Evolutionary conservation across 129 eudicot species (phyloP).

Genomic region (Silybum marianum): DNA sequence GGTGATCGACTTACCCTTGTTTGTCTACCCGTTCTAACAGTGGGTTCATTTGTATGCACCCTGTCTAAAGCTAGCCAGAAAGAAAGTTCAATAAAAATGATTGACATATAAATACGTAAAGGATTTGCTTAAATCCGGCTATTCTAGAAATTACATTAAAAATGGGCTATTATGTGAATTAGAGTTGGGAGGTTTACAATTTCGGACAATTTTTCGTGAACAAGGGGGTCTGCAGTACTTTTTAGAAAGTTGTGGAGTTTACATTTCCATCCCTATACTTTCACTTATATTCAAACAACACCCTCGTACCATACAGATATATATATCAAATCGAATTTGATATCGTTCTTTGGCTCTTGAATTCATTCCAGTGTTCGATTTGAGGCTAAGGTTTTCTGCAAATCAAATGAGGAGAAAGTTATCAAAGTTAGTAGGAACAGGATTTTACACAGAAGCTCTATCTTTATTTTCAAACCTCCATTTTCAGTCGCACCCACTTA

Average conservation of each 20-base stretch:
- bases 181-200: too few species aligned
- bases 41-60: too few species aligned
- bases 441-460: constrained; percentile 67
- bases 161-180: too few species aligned
- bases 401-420: constrained; percentile 50
- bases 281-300: neutral
- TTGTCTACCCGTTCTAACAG: too few species aligned
- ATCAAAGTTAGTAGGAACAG: constrained; percentile 47
- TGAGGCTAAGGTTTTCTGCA: neutral
- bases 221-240: neutral
- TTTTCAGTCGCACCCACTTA: constrained; percentile 42
- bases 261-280: neutral
- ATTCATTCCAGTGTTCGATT: neutral
- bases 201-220: neutral
- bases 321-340: neutral
- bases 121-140: too few species aligned
- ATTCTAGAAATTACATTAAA: too few species aligned
- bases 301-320: neutral
- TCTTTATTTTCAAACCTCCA: constrained; percentile 44
- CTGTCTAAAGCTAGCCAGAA: too few species aligned
- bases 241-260: neutral
- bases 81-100: too few species aligned
- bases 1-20: too few species aligned
- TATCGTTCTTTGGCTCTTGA: neutral
- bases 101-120: too few species aligned